Conservation (phyloP, 129 eudicot species). For the Centella asiatica region DNA sequence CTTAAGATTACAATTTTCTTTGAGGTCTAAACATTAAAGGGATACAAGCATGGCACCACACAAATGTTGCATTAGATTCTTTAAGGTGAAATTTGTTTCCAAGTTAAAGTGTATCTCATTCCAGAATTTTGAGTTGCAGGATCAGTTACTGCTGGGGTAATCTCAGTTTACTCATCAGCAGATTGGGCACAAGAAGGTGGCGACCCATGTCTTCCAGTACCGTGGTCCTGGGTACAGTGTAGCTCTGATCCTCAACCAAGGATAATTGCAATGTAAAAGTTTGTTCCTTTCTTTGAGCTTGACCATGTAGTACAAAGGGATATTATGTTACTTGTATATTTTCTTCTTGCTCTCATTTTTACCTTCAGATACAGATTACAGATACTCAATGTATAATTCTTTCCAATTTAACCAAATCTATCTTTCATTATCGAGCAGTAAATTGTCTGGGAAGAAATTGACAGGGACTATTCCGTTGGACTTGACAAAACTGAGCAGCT, state of each 20-base stretch:
- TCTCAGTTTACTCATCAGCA: slow-evolving; percentile 42
- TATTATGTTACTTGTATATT: background rate
- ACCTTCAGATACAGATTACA: background rate
- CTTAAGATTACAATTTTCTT: background rate
- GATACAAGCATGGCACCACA: background rate
- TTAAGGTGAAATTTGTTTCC: background rate
- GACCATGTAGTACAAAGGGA: background rate
- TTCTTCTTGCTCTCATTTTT: background rate
- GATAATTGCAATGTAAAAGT: slow-evolving; percentile 51
- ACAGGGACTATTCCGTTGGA: slow-evolving; percentile 72
- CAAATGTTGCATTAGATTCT: background rate
- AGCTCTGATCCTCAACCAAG: slow-evolving; percentile 69
- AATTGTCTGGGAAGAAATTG: slow-evolving; percentile 67
- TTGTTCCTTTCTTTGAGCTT: background rate
- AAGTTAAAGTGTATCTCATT: slow-evolving; percentile 1
- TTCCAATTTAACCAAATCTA: slow-evolving; percentile 2
- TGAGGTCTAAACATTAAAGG: background rate
- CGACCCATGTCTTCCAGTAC: slow-evolving; percentile 91
- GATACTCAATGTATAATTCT: background rate
- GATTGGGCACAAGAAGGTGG: slow-evolving; percentile 98
- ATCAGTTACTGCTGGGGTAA: slow-evolving; percentile 39
- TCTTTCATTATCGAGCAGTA: slow-evolving; percentile 34
- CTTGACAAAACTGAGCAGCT: slow-evolving; percentile 55
- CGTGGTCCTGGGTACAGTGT: slow-evolving; percentile 95
- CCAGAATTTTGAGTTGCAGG: slow-evolving; percentile 32